Evolutionary conservation across 75 land plant genomes (phyloP), one percentile per base, ranked within the genome.

Genomic region (Azolla pinnata): DNA sequence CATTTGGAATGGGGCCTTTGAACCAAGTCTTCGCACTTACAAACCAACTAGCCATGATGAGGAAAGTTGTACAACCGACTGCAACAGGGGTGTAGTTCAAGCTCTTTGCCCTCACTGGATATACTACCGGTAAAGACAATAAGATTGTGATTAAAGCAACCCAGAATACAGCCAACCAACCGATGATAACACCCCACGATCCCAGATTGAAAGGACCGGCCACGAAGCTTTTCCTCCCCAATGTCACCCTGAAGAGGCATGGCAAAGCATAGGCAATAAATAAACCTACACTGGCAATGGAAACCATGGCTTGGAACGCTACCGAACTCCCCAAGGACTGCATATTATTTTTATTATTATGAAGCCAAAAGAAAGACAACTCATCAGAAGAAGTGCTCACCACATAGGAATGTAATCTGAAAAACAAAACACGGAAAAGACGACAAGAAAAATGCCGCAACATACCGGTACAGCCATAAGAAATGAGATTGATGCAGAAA

Each of bases 241-340:
- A 52, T 7, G 96, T 89, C 27, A 89, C 66, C 10, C 95, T 65
- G 53, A 86, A 83, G 63, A 89, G 70, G 54, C 75, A 75, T 23
- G 96, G 96, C 28, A 86, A 35, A 21, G 87, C 86, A 45, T 89
- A 89, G 5, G 90, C 80, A 33, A 85, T 85, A 78, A 82, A 88
- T 47, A 81, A 65, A 12, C 95, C 90, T 40, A 88, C 72, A 8
- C 83, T 82, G 25, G 95, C 83, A 33, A 85, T 78, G 8, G 95
- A 88, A 1, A 88, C 90, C 95, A 85, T 88, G 2, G 95, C 95
- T 49, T 88, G 81, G 67, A 88, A 88, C 14, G 95, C 95, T 23
- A 88, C 95, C 56, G 54, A 4, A 55, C 96, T 89, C 45, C 81
- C 84, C 17, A 89, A 74, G 42, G 80, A 86, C 96, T 86, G 90